These are phyloP conservation scores for Kalmanozyma brasiliensis DNA, from an alignment of 1,284 basidiomycete genomes.

Conservation along the genomic window DNA sequence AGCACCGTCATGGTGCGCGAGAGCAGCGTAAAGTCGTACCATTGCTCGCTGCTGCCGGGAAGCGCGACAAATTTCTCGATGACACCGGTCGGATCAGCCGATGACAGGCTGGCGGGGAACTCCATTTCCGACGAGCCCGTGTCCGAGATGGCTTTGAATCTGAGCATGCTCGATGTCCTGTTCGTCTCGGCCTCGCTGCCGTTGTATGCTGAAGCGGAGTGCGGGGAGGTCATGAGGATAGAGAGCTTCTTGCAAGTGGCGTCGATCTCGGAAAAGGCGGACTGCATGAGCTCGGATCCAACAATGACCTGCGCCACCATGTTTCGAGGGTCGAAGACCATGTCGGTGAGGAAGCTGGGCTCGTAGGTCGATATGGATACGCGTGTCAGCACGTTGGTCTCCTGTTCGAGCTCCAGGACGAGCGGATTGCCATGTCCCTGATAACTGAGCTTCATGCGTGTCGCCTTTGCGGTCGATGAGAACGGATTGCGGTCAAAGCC, in stretches of 20 bases:
- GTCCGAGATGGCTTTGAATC: conserved; percentile 40
- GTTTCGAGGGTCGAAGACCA: conserved; percentile 75
- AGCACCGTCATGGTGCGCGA: conserved; percentile 50
- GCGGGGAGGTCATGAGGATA: conserved; percentile 29
- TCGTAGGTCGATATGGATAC: conserved; percentile 89
- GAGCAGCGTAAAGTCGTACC: conserved; percentile 49
- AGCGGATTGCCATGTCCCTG: conserved; percentile 81
- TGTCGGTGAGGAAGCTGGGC: conserved; percentile 81
- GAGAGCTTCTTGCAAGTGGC: conserved; percentile 45
- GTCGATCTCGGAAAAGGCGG: conserved; percentile 49
- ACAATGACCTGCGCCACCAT: conserved; percentile 53
- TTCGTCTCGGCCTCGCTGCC: not conserved
- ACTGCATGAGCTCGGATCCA: conserved; percentile 43
- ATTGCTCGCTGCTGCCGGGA: conserved; percentile 33
- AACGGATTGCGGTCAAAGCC: conserved; percentile 14
- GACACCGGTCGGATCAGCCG: conserved; percentile 40
- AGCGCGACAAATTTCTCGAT: conserved; percentile 50
- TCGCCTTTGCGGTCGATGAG: conserved; percentile 66
- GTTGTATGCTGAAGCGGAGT: conserved; percentile 2
- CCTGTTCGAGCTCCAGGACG: conserved; percentile 78
- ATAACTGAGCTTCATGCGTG: conserved; percentile 86
- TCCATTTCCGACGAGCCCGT: conserved; percentile 49
- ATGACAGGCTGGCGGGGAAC: conserved; percentile 45
- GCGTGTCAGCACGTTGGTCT: conserved; percentile 87
- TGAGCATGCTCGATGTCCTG: conserved; percentile 28